These are phyloP conservation scores for Monosporascus sp. DNA, from an alignment of 2,329 filamentous ascomycete genomes.

Conservation along the genomic window DNA sequence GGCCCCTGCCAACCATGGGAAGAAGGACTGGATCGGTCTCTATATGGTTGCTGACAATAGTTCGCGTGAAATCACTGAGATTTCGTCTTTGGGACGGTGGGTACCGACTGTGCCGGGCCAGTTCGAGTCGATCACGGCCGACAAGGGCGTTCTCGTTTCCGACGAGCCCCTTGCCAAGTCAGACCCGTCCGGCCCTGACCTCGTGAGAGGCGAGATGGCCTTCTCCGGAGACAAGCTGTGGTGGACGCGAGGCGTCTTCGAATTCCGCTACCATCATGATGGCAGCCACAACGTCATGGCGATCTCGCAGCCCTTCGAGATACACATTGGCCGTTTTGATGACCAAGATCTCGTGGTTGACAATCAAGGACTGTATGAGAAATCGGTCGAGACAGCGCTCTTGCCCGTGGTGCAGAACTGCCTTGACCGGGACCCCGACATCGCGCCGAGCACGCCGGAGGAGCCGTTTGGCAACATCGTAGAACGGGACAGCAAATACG, in stretches of 20 bases:
- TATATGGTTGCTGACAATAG: slow-evolving; percentile 95
- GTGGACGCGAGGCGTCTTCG: slow-evolving; percentile 95
- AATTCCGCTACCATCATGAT: slow-evolving; percentile 94
- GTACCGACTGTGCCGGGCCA: slow-evolving; percentile 69
- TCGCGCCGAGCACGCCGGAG: slow-evolving; percentile 73
- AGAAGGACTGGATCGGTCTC: slow-evolving; percentile 90
- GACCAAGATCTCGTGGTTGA: slow-evolving; percentile 63
- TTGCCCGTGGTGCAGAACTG: slow-evolving; percentile 86
- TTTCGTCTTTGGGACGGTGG: slow-evolving; percentile 87
- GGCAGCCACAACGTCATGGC: slow-evolving; percentile 91
- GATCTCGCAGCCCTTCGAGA: slow-evolving; percentile 88
- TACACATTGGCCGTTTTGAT: slow-evolving; percentile 75
- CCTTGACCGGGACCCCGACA: slow-evolving; percentile 84
- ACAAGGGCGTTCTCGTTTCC: slow-evolving; percentile 68
- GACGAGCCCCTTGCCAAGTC: slow-evolving; percentile 53
- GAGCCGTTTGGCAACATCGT: slow-evolving; percentile 82
- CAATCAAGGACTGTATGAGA: slow-evolving; percentile 55
- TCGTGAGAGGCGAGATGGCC: slow-evolving; percentile 73
- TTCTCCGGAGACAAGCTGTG: slow-evolving; percentile 92
- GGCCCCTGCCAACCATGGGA: slow-evolving; percentile 80
- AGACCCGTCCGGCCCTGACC: slow-evolving; percentile 49
- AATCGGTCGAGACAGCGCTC: slow-evolving; percentile 69
- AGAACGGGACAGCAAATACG: slow-evolving; percentile 82
- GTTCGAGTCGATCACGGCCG: slow-evolving; percentile 70
- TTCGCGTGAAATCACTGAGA: slow-evolving; percentile 75